Base-by-base conservation (phyloP, 129 eudicot species). In the Lactuca saligna region DNA sequence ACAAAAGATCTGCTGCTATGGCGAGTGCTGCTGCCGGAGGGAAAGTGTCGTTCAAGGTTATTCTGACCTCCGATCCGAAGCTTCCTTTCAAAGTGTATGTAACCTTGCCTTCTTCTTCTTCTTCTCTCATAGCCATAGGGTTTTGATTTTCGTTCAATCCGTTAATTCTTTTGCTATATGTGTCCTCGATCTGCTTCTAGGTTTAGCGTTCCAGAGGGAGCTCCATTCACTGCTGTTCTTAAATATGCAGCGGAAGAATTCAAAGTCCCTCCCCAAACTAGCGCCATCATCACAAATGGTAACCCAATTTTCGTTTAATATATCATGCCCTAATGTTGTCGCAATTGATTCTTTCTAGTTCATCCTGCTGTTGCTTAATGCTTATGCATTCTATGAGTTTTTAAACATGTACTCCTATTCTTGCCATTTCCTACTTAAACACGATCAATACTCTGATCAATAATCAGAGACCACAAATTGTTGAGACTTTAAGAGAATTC, bases 231-330 rank as follows among this genome's bases (percentile, higher is more conserved):
- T 14, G 99, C 97, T 7, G 99, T 94, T 62, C 85, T 94, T 17
- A 94, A 89, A 82, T 94, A 83, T 69, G 97, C 99, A 3, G 99
- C 99, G 31, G 99, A 94, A 77, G 97, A 94, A 75, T 94, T 94
- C 79, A 94, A 94, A 84, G 99, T 94, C 58, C 99, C 99, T 70
- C 99, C 97, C 11, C 99, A 94, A 77, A 94, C 99, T 72, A 94
- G 99, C 71, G 99, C 99, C 68, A 94, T 94, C 78, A 94, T 94
- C 73, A 94, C 99, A 35, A 94, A 89, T 29, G 99, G 99, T 93
- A 79, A 8, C n/a, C 17, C 53, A 11, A n/a, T 3, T 4, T 8
- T 1, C 7, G 14, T n/a, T 2, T 13, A 14, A 17, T 41, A 11
- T 11, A 11, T 11, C 51, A 12, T 46, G 51, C 15, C 51, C 51